A percentile compares a stretch with the other conserved stretches of the same genome.
Evolutionary conservation across 2,329 filamentous ascomycete genomes (phyloP).

Genomic region (Plectosphaerella sp.): DNA sequence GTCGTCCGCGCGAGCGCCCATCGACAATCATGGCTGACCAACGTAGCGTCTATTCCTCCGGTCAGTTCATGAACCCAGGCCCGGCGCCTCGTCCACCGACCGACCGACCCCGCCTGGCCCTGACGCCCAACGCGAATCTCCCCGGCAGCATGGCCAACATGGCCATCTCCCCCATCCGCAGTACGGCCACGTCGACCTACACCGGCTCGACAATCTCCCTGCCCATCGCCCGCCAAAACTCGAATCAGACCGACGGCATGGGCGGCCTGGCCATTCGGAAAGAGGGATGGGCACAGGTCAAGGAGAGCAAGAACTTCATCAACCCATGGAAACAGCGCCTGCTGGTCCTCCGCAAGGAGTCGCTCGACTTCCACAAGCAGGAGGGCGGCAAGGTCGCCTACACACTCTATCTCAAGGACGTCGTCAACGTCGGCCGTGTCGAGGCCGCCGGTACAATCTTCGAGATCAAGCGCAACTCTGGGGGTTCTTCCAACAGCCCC

Average conservation of each 20-base stretch:
- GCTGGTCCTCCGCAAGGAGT: constrained; percentile 85
- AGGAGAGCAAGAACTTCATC: constrained; percentile 86
- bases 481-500: constrained; percentile 64
- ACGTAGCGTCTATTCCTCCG: constrained; percentile 52
- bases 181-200: constrained; percentile 61
- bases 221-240: constrained; percentile 59
- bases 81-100: constrained; percentile 87
- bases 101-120: constrained; percentile 74
- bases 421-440: constrained; percentile 84
- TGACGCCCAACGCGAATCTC: constrained; percentile 71
- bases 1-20: constrained; percentile 6
- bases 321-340: constrained; percentile 87
- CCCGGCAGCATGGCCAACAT: constrained; percentile 77
- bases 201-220: constrained; percentile 70
- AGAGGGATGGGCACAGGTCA: constrained; percentile 78
- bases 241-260: constrained; percentile 56
- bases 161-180: constrained; percentile 67
- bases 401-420: constrained; percentile 78
- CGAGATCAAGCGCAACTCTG: constrained; percentile 78
- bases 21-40: constrained; percentile 18
- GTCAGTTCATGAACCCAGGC: constrained; percentile 92
- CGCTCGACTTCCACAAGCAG: constrained; percentile 90
- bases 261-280: constrained; percentile 72
- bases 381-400: constrained; percentile 85
- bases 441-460: constrained; percentile 91